phyloP scores from a whole-genome alignment of 2,329 filamentous ascomycete genomes.

The Calonectria ilicicola region DNA sequence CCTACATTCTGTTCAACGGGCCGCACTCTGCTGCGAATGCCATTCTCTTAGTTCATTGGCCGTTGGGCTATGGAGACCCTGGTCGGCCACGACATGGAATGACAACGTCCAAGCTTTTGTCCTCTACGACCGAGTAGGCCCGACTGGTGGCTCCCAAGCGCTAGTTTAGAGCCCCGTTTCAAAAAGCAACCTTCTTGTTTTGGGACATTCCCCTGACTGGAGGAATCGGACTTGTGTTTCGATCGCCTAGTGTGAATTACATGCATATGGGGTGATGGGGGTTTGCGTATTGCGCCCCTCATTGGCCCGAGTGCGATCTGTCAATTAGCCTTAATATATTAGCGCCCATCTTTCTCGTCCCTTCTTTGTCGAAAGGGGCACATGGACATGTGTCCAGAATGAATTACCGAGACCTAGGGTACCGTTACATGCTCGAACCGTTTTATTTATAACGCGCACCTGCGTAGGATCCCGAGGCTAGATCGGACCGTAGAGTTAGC shows the following conservation, averaged over 20 bases:
- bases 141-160: background rate
- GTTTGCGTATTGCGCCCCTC: background rate
- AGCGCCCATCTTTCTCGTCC: background rate
- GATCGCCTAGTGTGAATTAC: slow-evolving; percentile 1
- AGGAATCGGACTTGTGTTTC: slow-evolving; percentile 6
- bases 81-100: background rate
- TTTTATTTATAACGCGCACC: background rate
- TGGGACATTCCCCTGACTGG: background rate
- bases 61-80: background rate
- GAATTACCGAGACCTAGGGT: background rate
- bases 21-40: background rate
- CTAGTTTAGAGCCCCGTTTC: background rate
- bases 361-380: background rate
- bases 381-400: background rate
- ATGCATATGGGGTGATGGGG: slow-evolving; percentile 6
- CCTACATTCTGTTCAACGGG: background rate
- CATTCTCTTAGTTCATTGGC: slow-evolving; percentile 17
- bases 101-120: background rate
- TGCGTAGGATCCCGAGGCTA: background rate
- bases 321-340: slow-evolving; percentile 1
- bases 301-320: slow-evolving; percentile 9
- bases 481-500: background rate
- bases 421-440: background rate
- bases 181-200: slow-evolving; percentile 16
- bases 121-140: slow-evolving; percentile 4